Percentiles rank a stretch among this genome's conserved stretches.
phyloP scores from a whole-genome alignment of 1,284 basidiomycete genomes.

The Puccinia coronata region DNA sequence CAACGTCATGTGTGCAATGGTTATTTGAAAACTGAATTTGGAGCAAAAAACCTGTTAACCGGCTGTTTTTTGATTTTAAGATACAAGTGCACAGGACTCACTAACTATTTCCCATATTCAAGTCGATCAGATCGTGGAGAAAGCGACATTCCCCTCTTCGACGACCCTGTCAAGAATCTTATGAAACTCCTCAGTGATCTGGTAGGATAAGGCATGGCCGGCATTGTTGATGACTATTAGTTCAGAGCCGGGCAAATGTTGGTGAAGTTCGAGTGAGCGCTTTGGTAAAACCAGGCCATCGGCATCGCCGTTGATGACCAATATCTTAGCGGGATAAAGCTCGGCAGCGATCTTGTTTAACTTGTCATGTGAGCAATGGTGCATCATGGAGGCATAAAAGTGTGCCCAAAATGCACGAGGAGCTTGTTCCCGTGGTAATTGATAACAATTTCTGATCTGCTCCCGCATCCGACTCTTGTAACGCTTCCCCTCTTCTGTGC shows the following conservation, averaged over 20 bases:
- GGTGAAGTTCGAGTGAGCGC: background rate
- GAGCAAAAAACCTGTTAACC: too few relatives aligned
- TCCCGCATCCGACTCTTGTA: background rate
- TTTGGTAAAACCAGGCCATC: slow-evolving; percentile 11
- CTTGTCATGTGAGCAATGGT: background rate
- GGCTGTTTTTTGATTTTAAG: too few relatives aligned
- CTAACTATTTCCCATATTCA: too few relatives aligned
- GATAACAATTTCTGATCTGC: background rate
- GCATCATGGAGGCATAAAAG: slow-evolving; percentile 11
- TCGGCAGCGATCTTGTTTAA: background rate
- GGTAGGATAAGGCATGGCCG: slow-evolving; percentile 25
- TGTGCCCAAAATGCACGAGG: background rate
- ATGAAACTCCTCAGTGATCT: slow-evolving; percentile 20
- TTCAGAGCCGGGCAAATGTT: slow-evolving; percentile 31
- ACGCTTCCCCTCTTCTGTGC: background rate
- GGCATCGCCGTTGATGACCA: slow-evolving; percentile 25
- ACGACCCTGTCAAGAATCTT: slow-evolving; percentile 19
- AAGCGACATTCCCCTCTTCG: slow-evolving; percentile 16
- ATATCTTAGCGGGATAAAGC: slow-evolving; percentile 16
- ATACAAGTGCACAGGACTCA: too few relatives aligned
- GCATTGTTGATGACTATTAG: slow-evolving; percentile 14
- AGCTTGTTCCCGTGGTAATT: slow-evolving; percentile 3
- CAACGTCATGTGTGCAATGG: too few relatives aligned
- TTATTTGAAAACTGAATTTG: too few relatives aligned
- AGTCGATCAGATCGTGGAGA: too few relatives aligned